Conservation (phyloP, 768 basidiomycete species). For the Trametes maxima region DNA sequence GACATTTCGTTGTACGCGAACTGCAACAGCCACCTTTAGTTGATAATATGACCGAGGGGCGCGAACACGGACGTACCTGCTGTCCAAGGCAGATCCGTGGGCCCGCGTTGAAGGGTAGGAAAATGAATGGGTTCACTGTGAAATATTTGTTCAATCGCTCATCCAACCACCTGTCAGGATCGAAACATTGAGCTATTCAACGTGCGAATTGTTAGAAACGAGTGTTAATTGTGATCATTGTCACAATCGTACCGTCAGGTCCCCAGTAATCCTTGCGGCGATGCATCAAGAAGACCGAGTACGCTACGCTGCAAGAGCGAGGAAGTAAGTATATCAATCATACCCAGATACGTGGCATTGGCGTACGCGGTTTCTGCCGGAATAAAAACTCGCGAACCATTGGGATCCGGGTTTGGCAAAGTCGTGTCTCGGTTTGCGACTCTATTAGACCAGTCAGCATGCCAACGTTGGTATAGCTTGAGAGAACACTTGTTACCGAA, state of each 20-base stretch:
- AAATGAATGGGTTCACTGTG: conserved; percentile 65
- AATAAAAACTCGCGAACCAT: conserved; percentile 33
- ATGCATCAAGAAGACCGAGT: conserved; percentile 37
- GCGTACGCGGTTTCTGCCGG: conserved; percentile 34
- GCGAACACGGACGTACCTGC: conserved; percentile 39
- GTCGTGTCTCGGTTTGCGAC: conserved; percentile 27
- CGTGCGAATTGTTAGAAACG: neutral
- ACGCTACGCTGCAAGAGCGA: conserved; percentile 20
- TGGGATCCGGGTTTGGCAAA: conserved; percentile 26
- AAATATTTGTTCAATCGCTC: conserved; percentile 55
- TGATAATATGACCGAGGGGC: too few species aligned
- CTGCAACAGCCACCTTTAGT: conserved; percentile 25
- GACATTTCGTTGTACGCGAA: conserved; percentile 60
- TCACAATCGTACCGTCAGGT: conserved; percentile 41
- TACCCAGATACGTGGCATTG: conserved; percentile 26
- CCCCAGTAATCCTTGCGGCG: conserved; percentile 58
- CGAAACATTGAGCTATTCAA: conserved; percentile 44
- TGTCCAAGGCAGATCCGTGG: conserved; percentile 66
- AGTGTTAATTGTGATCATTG: neutral
- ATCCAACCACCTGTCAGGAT: conserved; percentile 69
- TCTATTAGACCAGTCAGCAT: conserved; percentile 8
- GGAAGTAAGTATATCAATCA: neutral
- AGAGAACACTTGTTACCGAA: conserved; percentile 22
- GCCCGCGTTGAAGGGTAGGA: conserved; percentile 69
- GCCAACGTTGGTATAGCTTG: neutral